Evolutionary conservation across 1,139 yeast genomes (phyloP).

Genomic region (Sugiyamaella paludigena): DNA sequence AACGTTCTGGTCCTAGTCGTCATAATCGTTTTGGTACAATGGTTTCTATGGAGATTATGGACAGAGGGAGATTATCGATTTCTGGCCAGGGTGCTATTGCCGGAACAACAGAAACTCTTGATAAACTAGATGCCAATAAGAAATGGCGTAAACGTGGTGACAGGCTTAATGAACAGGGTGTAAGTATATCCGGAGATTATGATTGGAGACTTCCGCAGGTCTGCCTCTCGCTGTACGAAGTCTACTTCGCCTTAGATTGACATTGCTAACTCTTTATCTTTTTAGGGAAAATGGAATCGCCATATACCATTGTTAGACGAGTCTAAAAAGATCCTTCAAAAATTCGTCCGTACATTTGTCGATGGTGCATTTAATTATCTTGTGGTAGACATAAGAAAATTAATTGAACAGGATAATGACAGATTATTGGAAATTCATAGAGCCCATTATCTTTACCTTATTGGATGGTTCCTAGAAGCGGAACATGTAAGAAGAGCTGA

Average conservation of each 20-base stretch:
- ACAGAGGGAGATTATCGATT: constrained; percentile 59
- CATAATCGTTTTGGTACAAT: constrained; percentile 93
- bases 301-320: constrained; percentile 36
- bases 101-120: constrained; percentile 49
- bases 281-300: constrained; percentile 30
- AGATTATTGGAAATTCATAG: constrained; percentile 37
- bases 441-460: constrained; percentile 56
- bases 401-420: constrained; percentile 46
- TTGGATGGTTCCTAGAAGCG: constrained; percentile 66
- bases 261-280: constrained; percentile 38
- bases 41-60: constrained; percentile 61
- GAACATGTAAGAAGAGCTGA: constrained; percentile 26
- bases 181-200: constrained; percentile 32
- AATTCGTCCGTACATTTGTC: constrained; percentile 56
- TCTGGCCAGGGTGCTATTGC: constrained; percentile 73
- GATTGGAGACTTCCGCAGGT: not conserved
- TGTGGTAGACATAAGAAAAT: constrained; percentile 51
- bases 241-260: too few relatives aligned
- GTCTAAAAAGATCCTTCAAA: constrained; percentile 40
- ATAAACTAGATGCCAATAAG: constrained; percentile 63
- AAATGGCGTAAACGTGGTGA: constrained; percentile 57
- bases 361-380: constrained; percentile 74
- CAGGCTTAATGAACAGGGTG: constrained; percentile 15
- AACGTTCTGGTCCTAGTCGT: constrained; percentile 52
- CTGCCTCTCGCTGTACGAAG: too few relatives aligned